These are phyloP conservation scores for Pogostemon cablin DNA, from an alignment of 257 asterid genomes.

Conservation along the genomic window DNA sequence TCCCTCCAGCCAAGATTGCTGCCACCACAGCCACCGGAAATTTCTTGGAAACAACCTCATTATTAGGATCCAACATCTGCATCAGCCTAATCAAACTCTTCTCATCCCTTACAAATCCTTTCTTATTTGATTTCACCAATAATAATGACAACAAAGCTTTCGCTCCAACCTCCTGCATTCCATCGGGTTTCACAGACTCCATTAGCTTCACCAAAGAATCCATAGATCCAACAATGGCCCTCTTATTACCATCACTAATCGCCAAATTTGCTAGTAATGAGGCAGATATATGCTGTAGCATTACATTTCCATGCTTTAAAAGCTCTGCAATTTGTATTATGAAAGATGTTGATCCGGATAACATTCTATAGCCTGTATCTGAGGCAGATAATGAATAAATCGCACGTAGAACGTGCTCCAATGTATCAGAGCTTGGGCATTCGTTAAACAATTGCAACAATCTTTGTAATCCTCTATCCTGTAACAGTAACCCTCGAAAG, in stretches of 20 bases:
- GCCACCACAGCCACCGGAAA: constrained; percentile 77
- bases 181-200: constrained; percentile 89
- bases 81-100: constrained; percentile 72
- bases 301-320: constrained; percentile 67
- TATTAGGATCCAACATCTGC: constrained; percentile 77
- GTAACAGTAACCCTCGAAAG: constrained; percentile 54
- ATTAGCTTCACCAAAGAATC: constrained; percentile 75
- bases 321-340: constrained; percentile 66
- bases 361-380: constrained; percentile 55
- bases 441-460: constrained; percentile 64
- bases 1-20: constrained; percentile 81
- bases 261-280: constrained; percentile 75
- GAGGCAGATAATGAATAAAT: constrained; percentile 72
- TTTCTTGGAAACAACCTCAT: constrained; percentile 70
- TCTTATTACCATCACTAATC: constrained; percentile 69
- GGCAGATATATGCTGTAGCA: constrained; percentile 79
- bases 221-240: constrained; percentile 73
- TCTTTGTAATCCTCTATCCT: constrained; percentile 67
- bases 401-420: constrained; percentile 77
- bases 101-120: constrained; percentile 81
- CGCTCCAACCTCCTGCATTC: constrained; percentile 86
- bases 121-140: constrained; percentile 66
- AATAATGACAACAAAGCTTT: constrained; percentile 80
- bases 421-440: constrained; percentile 59
- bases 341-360: constrained; percentile 69